Evolutionary conservation across 257 asterid genomes (phyloP), one percentile per base, ranked within the genome.

Genomic region (Fraxinus quadrangulata): DNA sequence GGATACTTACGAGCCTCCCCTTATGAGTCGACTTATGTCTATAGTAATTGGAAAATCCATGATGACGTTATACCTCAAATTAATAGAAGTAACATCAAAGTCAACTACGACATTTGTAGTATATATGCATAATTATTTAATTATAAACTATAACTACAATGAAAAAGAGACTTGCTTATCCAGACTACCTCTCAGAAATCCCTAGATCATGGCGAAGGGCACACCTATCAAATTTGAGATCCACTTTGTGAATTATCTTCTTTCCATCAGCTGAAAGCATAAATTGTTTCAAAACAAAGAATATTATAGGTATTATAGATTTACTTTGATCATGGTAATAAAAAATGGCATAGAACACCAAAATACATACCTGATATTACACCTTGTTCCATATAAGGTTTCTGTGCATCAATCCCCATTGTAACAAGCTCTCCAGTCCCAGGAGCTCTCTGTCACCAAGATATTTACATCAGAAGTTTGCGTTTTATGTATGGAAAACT

Each of bases 1-100:
- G 3, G 36, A 33, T 33, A 82, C 92, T 84, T 59, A 88, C 90
- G 89, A 75, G 68, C 87, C 92, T 26, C 92, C 92, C 3, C 51
- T 26, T 6, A 74, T 0, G 28, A 86, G 70, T 67, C 90, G 84
- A 74, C 49, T 79, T n/a, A 81, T 11, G 51, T 85, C 85, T 36
- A 80, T 54, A 2, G 78, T 74, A 7, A 81, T 13, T 1, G 89
- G 92, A 54, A 88, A 84, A 72, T 88, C 92, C 78, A 81, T 1
- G 80, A 88, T 81, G 40, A 88, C 84, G 42, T 88, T 85, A 49
- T 83, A 81, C 84, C 91, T 83, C 76, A 78, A 67, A 33, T 33
- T 2, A 33, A 33, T 33, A 33, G 4, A 33, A 33, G 2, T 33
- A 33, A 33, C 2, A 33, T 33, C 36, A 51, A 39, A 7, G 56